These are phyloP conservation scores for Dentipellis fragilis DNA, from an alignment of 768 basidiomycete genomes.

Conservation along the genomic window DNA sequence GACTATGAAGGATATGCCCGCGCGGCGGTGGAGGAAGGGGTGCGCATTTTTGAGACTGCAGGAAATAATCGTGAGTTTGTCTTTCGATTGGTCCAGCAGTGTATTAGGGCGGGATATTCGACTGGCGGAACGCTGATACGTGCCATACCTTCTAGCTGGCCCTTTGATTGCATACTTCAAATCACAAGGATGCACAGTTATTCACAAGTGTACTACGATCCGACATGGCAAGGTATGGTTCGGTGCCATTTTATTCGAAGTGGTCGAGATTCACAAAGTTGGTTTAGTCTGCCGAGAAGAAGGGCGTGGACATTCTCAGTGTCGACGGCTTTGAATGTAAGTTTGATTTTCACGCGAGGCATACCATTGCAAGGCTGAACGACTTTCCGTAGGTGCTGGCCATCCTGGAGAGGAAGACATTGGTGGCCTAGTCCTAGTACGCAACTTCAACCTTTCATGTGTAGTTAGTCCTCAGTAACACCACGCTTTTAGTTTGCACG, in stretches of 20 bases:
- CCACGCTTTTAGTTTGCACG: conserved; percentile 57
- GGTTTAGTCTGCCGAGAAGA: conserved; percentile 47
- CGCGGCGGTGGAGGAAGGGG: conserved; percentile 77
- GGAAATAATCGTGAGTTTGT: conserved; percentile 70
- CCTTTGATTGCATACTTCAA: conserved; percentile 77
- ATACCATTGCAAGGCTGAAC: conserved; percentile 5
- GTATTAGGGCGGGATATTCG: background rate
- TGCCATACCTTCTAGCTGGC: conserved; percentile 39
- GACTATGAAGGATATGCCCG: conserved; percentile 81
- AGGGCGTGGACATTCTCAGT: conserved; percentile 80
- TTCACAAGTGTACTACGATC: conserved; percentile 87
- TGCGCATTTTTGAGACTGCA: conserved; percentile 88
- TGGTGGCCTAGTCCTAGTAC: conserved; percentile 73
- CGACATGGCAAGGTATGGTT: conserved; percentile 67
- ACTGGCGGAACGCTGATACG: too few relatives aligned
- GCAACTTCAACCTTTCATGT: background rate
- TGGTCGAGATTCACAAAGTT: background rate
- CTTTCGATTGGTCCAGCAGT: too few relatives aligned
- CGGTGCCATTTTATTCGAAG: background rate
- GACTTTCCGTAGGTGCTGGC: conserved; percentile 59
- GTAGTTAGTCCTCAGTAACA: background rate
- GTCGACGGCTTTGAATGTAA: conserved; percentile 90
- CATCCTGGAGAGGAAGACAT: conserved; percentile 95
- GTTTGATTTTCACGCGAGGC: conserved; percentile 11
- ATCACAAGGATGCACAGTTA: conserved; percentile 61